phyloP scores from a whole-genome alignment of 768 basidiomycete species.

The Imleria badia region DNA sequence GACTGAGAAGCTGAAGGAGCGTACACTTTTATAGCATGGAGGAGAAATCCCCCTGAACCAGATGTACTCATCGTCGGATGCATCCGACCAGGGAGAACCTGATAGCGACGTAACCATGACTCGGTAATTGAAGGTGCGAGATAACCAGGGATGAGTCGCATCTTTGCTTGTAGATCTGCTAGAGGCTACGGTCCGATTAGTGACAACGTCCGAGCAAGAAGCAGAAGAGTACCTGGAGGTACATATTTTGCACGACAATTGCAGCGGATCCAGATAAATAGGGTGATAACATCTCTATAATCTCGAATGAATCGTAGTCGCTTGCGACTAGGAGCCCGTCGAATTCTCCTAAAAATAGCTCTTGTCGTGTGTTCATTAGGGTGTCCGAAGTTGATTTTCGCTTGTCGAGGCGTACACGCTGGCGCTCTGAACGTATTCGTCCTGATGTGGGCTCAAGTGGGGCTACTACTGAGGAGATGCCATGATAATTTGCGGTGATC shows the following conservation, averaged over 20 bases:
- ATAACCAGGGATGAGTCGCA: slow-evolving; percentile 66
- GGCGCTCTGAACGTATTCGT: slow-evolving; percentile 67
- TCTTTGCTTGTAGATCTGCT: slow-evolving; percentile 69
- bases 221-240: slow-evolving; percentile 56
- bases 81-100: slow-evolving; percentile 93
- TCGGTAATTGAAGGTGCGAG: slow-evolving; percentile 82
- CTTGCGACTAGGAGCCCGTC: slow-evolving; percentile 86
- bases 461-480: slow-evolving; percentile 46
- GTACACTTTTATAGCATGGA: slow-evolving; percentile 87
- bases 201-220: neutral
- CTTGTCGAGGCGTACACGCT: slow-evolving; percentile 70
- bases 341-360: slow-evolving; percentile 84
- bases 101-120: slow-evolving; percentile 85
- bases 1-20: slow-evolving; percentile 12
- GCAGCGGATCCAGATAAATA: slow-evolving; percentile 85
- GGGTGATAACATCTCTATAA: slow-evolving; percentile 69
- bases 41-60: slow-evolving; percentile 84
- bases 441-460: slow-evolving; percentile 58
- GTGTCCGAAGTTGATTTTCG: slow-evolving; percentile 69
- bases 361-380: slow-evolving; percentile 65
- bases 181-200: slow-evolving; percentile 51
- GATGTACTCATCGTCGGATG: slow-evolving; percentile 94
- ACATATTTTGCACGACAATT: slow-evolving; percentile 84
- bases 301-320: slow-evolving; percentile 81
- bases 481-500: neutral